These are phyloP conservation scores for Neurospora hispaniola DNA, from an alignment of 495 filamentous ascomycete species.

Conservation along the genomic window DNA sequence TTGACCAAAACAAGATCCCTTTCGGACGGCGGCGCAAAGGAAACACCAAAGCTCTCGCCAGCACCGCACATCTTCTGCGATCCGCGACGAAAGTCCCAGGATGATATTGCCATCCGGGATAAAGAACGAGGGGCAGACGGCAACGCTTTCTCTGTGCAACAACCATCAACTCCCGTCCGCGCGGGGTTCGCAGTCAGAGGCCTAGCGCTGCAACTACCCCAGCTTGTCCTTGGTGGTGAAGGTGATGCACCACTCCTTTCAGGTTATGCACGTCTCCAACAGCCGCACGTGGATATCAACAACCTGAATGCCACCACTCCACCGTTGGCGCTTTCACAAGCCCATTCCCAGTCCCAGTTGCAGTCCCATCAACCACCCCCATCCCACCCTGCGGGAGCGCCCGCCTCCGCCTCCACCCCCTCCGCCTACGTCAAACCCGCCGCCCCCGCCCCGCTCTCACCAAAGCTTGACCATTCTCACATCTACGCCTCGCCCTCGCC, in stretches of 20 bases:
- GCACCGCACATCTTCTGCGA: slow-evolving; percentile 51
- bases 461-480: slow-evolving; percentile 71
- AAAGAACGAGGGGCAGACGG: slow-evolving; percentile 16
- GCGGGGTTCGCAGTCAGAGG: slow-evolving; percentile 47
- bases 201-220: slow-evolving; percentile 64
- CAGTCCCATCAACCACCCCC: not conserved
- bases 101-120: slow-evolving; percentile 55
- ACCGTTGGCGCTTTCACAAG: not conserved
- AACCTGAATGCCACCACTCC: not conserved
- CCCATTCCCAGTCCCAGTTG: not conserved
- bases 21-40: slow-evolving; percentile 34
- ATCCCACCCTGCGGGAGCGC: slow-evolving; percentile 5
- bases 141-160: slow-evolving; percentile 3
- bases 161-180: slow-evolving; percentile 43
- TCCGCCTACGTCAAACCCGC: slow-evolving; percentile 47
- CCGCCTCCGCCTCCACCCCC: slow-evolving; percentile 22
- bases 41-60: slow-evolving; percentile 46
- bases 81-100: slow-evolving; percentile 52
- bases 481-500: slow-evolving; percentile 63
- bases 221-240: not conserved
- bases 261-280: not conserved
- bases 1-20: slow-evolving; percentile 34
- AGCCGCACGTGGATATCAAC: not conserved
- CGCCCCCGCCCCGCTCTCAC: slow-evolving; percentile 51
- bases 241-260: not conserved